phyloP scores from a whole-genome alignment of 1,139 yeast species.

The Yamadazyma taylorii region DNA sequence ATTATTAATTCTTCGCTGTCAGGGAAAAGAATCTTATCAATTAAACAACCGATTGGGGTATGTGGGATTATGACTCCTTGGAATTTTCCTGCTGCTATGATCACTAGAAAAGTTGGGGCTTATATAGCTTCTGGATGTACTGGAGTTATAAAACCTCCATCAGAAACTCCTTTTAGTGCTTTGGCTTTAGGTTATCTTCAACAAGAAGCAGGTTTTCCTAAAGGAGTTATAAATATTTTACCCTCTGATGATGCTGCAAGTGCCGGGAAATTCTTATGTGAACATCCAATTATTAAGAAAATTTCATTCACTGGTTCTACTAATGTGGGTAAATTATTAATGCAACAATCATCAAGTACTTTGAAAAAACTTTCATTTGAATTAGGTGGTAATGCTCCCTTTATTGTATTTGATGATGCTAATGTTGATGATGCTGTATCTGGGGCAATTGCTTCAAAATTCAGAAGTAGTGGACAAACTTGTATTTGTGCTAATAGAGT shows the following conservation, averaged over 20 bases:
- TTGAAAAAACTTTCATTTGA: constrained; percentile 84
- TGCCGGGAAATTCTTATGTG: constrained; percentile 71
- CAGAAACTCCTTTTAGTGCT: constrained; percentile 86
- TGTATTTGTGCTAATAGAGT: constrained; percentile 88
- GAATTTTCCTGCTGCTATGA: constrained; percentile 97
- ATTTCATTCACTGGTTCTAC: constrained; percentile 93
- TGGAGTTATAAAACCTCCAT: constrained; percentile 84
- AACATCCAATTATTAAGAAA: constrained; percentile 66
- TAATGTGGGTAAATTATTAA: constrained; percentile 72
- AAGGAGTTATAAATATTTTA: constrained; percentile 75
- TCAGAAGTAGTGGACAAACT: constrained; percentile 80
- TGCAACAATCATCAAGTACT: constrained; percentile 74
- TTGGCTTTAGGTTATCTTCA: constrained; percentile 74
- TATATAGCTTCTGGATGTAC: constrained; percentile 95
- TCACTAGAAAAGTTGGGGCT: constrained; percentile 86
- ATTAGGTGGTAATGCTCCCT: constrained; percentile 93
- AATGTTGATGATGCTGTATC: constrained; percentile 74
- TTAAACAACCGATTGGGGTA: constrained; percentile 84
- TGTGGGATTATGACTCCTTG: constrained; percentile 93
- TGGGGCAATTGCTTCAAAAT: constrained; percentile 64
- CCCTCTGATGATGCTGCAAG: constrained; percentile 55
- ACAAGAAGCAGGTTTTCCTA: constrained; percentile 83
- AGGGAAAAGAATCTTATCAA: constrained; percentile 58
- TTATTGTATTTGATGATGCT: constrained; percentile 83
- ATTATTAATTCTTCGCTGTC: constrained; percentile 64